Percentiles rank a stretch among this genome's conserved stretches.
phyloP scores from a whole-genome alignment of 768 basidiomycete species.

The Russula brevipes region DNA sequence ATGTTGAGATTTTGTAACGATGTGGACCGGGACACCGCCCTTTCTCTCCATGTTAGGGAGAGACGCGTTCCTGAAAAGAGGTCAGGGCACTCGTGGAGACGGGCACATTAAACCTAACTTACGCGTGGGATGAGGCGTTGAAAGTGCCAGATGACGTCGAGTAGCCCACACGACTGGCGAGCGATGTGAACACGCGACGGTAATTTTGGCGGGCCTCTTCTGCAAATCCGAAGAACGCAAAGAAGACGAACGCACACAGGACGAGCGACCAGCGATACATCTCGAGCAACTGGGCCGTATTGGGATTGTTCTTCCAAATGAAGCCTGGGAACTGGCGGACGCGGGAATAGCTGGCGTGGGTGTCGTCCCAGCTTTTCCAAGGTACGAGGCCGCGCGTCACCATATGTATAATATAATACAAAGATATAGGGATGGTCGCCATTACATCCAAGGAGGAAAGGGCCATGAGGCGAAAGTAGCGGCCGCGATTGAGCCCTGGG shows the following conservation, averaged over 20 bases:
- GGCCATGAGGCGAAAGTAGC: neutral
- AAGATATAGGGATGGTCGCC: neutral
- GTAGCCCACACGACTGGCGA: slow-evolving; percentile 28
- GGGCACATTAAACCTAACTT: neutral
- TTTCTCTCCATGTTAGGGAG: neutral
- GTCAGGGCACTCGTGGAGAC: too few species aligned
- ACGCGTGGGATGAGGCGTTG: slow-evolving; percentile 7
- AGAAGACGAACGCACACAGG: too few species aligned
- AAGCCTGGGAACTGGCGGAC: slow-evolving; percentile 36
- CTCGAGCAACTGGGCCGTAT: neutral
- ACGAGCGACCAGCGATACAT: neutral
- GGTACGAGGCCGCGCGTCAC: neutral
- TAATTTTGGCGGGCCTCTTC: neutral
- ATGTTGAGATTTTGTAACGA: neutral
- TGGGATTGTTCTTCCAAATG: slow-evolving; percentile 34
- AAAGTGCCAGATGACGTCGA: slow-evolving; percentile 5
- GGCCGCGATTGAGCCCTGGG: slow-evolving; percentile 33
- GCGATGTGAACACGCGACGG: neutral
- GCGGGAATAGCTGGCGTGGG: slow-evolving; percentile 45
- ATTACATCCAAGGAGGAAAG: neutral
- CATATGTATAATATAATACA: neutral
- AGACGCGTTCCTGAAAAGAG: neutral
- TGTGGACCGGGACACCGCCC: neutral
- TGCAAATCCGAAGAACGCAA: neutral
- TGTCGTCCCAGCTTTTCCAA: slow-evolving; percentile 46